phyloP scores from a whole-genome alignment of 1,139 yeast genomes.

The Pichia sp. region DNA sequence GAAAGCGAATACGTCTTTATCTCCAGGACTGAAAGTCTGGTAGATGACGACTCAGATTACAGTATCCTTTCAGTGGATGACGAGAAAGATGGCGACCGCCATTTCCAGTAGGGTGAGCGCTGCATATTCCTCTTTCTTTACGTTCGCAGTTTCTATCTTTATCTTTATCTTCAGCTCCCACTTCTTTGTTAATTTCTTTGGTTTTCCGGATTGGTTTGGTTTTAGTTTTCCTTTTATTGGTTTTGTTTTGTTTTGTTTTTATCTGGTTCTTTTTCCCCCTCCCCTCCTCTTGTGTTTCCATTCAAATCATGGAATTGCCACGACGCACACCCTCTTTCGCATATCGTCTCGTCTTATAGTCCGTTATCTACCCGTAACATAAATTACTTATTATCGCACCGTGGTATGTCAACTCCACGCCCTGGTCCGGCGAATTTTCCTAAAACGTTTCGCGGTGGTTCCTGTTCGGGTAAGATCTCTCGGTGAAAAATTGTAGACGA shows the following conservation, averaged over 20 bases:
- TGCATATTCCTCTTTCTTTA: not conserved
- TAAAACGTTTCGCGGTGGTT: not conserved
- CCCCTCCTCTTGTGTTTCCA: not conserved
- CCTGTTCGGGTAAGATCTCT: not conserved
- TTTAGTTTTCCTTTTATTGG: not conserved
- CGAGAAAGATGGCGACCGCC: not conserved
- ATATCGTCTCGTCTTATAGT: not conserved
- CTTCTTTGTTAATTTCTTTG: not conserved
- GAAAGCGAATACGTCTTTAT: conserved; percentile 10
- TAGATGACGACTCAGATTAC: conserved; percentile 9
- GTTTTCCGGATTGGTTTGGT: not conserved
- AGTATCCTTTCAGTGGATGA: conserved; percentile 11
- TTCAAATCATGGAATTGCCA: not conserved
- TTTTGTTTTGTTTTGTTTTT: not conserved
- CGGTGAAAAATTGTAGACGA: not conserved
- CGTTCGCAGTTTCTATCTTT: not conserved
- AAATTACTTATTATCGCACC: not conserved
- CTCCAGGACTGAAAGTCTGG: conserved; percentile 5
- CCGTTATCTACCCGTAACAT: not conserved
- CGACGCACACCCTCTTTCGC: not conserved
- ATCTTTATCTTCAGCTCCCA: not conserved
- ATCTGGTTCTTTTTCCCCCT: not conserved
- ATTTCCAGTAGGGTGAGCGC: not conserved
- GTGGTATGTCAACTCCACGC: not conserved
- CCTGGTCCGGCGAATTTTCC: not conserved